Base-by-base conservation (phyloP, 768 basidiomycete genomes). In the Podaxis sp. region DNA sequence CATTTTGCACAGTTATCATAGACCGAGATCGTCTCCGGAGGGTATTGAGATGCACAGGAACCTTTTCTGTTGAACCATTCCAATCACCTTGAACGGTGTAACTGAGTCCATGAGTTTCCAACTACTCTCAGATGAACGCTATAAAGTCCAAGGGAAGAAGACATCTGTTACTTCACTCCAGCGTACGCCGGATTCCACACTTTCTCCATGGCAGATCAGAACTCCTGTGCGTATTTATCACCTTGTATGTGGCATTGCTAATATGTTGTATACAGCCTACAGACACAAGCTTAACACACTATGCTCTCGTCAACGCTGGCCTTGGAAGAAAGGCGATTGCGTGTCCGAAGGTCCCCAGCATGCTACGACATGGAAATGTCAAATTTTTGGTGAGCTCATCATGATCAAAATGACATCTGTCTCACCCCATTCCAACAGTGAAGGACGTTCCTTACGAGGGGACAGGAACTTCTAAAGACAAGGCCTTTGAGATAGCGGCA, bases 231-330 rank as follows among this genome's bases (percentile, higher is more conserved):
- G 26, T 51, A 51, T 51, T 19, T 15, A 51, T 9, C 26, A 24
- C 24, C 13, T 12, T 28, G 19, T 22, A 12, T 11, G n/a, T 1
- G 19, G 40, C 4, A 51, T 26, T 26, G 12, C 8, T 4, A 22
- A 51, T 9, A 8, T 0, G 2, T 12, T 51, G n/a, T 24, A 24
- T 24, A 24, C 15, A 59, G 58, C 26, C 19, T 59, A 40, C 24
- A 59, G 48, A 26, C 36, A 59, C 36, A 59, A 51, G 3, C 58
- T 59, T 17, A 59, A 59, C 49, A 59, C 58, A 7, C 13, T 59
- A 4, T 59, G 58, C 22, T 39, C 36, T 17, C 36, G 36, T 2
- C 46, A 52, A 38, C n/a, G 33, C 26, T 59, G 36, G 49, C 13
- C 15, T 0, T 26, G 19, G 7, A 9, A 33, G n/a, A 59, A 28